These are phyloP conservation scores for Trichoderma cornu-damae DNA, from an alignment of 2,329 filamentous ascomycete genomes.

Conservation along the genomic window DNA sequence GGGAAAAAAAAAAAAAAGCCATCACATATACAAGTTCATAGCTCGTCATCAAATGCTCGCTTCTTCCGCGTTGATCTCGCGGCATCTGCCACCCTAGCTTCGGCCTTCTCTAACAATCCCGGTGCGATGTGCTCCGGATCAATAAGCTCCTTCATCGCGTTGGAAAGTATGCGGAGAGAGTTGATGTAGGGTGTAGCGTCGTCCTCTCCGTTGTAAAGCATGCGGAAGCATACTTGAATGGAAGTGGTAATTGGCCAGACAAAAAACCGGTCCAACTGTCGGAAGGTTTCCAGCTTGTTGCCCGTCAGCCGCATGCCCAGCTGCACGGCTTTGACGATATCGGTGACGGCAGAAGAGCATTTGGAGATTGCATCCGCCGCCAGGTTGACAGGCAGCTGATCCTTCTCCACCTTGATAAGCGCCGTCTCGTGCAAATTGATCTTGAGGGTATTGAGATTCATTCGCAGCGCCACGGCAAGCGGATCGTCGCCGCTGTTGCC, in stretches of 20 bases:
- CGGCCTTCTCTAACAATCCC: not conserved
- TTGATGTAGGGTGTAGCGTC: not conserved
- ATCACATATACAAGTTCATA: not conserved
- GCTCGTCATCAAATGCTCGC: not conserved
- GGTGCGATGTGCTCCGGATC: not conserved
- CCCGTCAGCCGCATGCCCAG: slow-evolving; percentile 1
- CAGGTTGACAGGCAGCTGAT: not conserved
- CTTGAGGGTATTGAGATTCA: slow-evolving; percentile 6
- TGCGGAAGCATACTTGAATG: slow-evolving; percentile 14
- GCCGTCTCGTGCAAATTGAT: slow-evolving; percentile 14
- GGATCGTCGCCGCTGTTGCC: not conserved
- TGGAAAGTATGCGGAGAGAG: slow-evolving; percentile 2
- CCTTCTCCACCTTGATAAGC: slow-evolving; percentile 3
- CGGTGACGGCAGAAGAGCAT: slow-evolving; percentile 4
- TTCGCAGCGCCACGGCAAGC: not conserved
- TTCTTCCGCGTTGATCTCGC: not conserved
- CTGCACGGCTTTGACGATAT: slow-evolving; percentile 2
- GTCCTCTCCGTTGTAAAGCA: not conserved
- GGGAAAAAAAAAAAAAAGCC: not conserved
- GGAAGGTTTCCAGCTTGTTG: not conserved
- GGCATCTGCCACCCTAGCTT: not conserved
- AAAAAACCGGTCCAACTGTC: slow-evolving; percentile 8
- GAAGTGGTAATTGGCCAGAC: slow-evolving; percentile 14
- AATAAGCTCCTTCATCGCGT: not conserved
- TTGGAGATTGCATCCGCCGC: not conserved